Conservation (phyloP, 2,329 filamentous ascomycete species). For the Falciphora oryzae region DNA sequence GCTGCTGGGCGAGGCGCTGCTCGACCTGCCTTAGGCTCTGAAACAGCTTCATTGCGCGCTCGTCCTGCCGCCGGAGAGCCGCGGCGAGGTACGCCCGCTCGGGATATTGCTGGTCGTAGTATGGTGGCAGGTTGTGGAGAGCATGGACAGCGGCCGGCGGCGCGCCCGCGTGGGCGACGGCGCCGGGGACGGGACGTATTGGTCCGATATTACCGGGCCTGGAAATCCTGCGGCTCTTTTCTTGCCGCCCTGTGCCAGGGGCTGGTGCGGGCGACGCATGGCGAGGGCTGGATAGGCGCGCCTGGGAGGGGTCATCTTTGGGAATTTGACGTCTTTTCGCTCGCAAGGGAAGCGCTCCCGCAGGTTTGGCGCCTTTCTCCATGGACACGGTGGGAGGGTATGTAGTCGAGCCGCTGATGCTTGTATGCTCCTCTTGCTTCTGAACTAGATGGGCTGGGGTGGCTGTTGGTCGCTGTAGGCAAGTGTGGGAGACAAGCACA, state of each 20-base stretch:
- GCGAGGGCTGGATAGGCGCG: no score
- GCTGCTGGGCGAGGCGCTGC: slow-evolving; percentile 15
- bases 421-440: no score
- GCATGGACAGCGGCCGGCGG: background rate
- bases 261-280: no score
- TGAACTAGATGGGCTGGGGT: no score
- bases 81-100: slow-evolving; percentile 42
- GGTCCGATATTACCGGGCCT: background rate
- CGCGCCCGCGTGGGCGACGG: no score
- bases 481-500: no score
- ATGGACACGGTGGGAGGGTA: background rate
- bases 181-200: no score
- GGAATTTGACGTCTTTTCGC: background rate
- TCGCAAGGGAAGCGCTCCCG: background rate
- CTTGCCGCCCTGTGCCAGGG: background rate
- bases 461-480: no score
- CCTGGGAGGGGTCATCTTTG: background rate
- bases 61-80: slow-evolving; percentile 35
- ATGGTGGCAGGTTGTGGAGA: background rate
- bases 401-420: background rate
- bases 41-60: slow-evolving; percentile 32
- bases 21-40: slow-evolving; percentile 32
- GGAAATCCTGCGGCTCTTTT: background rate
- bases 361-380: background rate
- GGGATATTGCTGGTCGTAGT: slow-evolving; percentile 17